Conservation (phyloP, 257 asterid species). For the Thymus mandschuricus region DNA sequence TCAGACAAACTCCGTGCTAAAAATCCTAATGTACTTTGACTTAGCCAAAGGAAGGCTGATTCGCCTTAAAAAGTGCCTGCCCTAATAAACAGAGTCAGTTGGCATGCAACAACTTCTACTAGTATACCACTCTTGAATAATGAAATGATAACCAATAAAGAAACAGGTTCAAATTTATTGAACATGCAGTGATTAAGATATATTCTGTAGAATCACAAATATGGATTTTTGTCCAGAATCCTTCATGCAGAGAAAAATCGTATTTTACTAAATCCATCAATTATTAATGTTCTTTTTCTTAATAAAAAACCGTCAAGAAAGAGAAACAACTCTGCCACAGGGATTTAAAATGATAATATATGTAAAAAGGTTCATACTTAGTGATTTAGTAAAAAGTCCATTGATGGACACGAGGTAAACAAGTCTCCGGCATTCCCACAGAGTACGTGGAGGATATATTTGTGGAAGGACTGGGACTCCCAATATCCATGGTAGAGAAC, state of each 20-base stretch:
- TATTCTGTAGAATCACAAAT: not conserved
- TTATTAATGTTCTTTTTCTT: not conserved
- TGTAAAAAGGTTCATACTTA: too few species aligned
- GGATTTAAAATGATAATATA: not conserved
- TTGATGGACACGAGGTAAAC: not conserved
- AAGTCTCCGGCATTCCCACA: not conserved
- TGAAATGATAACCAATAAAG: not conserved
- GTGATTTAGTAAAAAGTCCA: not conserved
- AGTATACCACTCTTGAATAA: not conserved
- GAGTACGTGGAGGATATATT: not conserved
- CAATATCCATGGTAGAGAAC: not conserved
- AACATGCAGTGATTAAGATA: not conserved
- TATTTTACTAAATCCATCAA: too few species aligned
- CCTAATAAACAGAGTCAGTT: not conserved
- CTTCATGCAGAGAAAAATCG: too few species aligned
- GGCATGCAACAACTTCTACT: slow-evolving; percentile 8
- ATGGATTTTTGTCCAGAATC: not conserved
- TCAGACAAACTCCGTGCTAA: slow-evolving; percentile 2
- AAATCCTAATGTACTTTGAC: not conserved
- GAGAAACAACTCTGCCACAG: not conserved
- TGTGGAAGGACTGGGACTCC: not conserved
- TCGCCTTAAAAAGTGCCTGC: not conserved
- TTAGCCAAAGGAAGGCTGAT: not conserved
- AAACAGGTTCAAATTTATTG: not conserved
- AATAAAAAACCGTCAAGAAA: not conserved